A percentile compares a stretch with the other conserved stretches of the same genome.
phyloP scores from a whole-genome alignment of 2,329 filamentous ascomycete genomes.

The Colletotrichum euphorbiae region DNA sequence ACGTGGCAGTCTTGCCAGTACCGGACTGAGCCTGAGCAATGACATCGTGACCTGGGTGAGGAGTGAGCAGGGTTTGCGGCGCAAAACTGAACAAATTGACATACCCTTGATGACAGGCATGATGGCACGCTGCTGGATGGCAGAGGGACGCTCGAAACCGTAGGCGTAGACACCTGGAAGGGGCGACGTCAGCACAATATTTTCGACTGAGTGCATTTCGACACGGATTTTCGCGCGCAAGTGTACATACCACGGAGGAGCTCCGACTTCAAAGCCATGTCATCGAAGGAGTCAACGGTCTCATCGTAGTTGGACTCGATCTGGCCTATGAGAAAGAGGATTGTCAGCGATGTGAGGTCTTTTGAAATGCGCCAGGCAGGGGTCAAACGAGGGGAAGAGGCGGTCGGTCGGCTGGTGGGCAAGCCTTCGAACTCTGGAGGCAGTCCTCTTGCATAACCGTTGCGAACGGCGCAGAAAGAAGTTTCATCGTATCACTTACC shows the following conservation, averaged over 20 bases:
- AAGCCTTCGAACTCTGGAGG: too few species aligned
- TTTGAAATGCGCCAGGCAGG: slow-evolving; percentile 22
- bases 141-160: slow-evolving; percentile 99
- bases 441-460: not conserved
- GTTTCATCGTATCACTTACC: slow-evolving; percentile 54
- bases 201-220: slow-evolving; percentile 37
- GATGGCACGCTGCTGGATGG: slow-evolving; percentile 99
- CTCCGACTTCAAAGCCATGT: slow-evolving; percentile 97
- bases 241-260: slow-evolving; percentile 81
- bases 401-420: slow-evolving; percentile 21
- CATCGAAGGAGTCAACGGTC: slow-evolving; percentile 98
- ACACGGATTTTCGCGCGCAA: slow-evolving; percentile 12
- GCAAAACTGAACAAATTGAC: slow-evolving; percentile 45
- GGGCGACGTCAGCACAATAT: slow-evolving; percentile 20
- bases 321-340: slow-evolving; percentile 72
- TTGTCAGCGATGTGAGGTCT: slow-evolving; percentile 40
- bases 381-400: slow-evolving; percentile 1
- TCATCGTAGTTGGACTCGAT: slow-evolving; percentile 99
- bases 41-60: slow-evolving; percentile 85
- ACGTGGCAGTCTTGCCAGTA: slow-evolving; percentile 99
- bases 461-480: not conserved
- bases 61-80: slow-evolving; percentile 34
- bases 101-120: slow-evolving; percentile 99
- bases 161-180: slow-evolving; percentile 91
- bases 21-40: slow-evolving; percentile 99